A percentile compares a stretch with the other conserved stretches of the same genome.
These are phyloP conservation scores for Rhizopogon rudus DNA, from an alignment of 768 basidiomycete species.

Conservation along the genomic window DNA sequence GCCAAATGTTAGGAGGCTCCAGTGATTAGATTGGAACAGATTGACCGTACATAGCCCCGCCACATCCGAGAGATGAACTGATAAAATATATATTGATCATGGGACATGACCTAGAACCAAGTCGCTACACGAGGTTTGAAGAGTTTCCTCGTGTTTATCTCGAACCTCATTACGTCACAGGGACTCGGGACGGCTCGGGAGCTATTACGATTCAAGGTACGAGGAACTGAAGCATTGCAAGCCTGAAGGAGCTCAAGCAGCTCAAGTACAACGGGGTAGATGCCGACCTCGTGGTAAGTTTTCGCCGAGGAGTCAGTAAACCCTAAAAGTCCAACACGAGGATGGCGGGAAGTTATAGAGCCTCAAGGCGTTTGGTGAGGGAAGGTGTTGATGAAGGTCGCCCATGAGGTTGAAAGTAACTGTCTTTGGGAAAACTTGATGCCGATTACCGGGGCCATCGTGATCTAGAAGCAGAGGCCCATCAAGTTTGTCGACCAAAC, in stretches of 20 bases:
- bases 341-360: neutral
- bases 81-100: too few relatives aligned
- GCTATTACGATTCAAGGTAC: neutral
- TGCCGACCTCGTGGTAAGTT: neutral
- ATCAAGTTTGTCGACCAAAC: constrained; percentile 16
- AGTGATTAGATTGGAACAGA: too few relatives aligned
- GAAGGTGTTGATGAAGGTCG: neutral
- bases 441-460: neutral
- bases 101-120: neutral
- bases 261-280: neutral
- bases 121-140: neutral
- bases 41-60: too few relatives aligned
- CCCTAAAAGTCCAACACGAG: neutral
- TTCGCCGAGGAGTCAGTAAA: neutral
- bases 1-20: too few relatives aligned
- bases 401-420: neutral
- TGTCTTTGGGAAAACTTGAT: neutral
- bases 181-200: neutral
- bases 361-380: constrained; percentile 1
- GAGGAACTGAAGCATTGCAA: neutral
- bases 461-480: neutral
- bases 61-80: too few relatives aligned
- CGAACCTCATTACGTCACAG: neutral
- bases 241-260: neutral
- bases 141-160: neutral